Evolutionary conservation across 805 yeast species (phyloP), one percentile per base, ranked within the genome.

Genomic region (Wickerhamiella kazuoi): DNA sequence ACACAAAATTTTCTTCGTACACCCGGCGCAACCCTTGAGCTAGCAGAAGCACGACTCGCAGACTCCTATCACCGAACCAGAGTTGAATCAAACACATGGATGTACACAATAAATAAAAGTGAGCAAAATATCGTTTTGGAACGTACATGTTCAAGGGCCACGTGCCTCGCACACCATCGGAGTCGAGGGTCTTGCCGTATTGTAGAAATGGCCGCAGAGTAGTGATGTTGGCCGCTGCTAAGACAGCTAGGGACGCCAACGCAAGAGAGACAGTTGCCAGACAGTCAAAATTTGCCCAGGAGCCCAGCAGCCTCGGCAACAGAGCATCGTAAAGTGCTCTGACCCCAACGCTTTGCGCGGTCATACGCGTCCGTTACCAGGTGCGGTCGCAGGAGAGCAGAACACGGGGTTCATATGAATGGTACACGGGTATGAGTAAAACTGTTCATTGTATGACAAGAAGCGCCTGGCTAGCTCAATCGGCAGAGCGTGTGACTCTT

Each of bases 21-120:
- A 60, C 41, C 33, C 86, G 54, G 39, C 81, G 54, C 1, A 50
- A 8, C 2, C 71, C 65, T 46, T 77, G 86, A 3, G 64, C 15
- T 4, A 55, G 18, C 21, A 57, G 32, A 7, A 48, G 32, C 1
- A 43, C 20, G 21, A 21, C 28, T n/a, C 46, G 36, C 18, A 40
- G n/a, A 18, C 29, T 16, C 18, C n/a, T n/a, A n/a, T n/a, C n/a
- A n/a, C n/a, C n/a, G n/a, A n/a, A n/a, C n/a, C n/a, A n/a, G n/a
- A 40, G 4, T 14, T 32, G 24, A 11, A 13, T 26, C 21, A 14
- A 17, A 21, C 42, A 28, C 3, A 43, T 21, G 2, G 30, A 35
- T 2, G 45, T 13, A 13, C 54, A 41, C 17, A 48, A 34, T 7
- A 50, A 26, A 32, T 60, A 60, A 39, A 59, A 60, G 39, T 58